Evolutionary conservation across 2,329 filamentous ascomycete species (phyloP), one percentile per base, ranked within the genome.

Genomic region (Microdochium bolleyi): DNA sequence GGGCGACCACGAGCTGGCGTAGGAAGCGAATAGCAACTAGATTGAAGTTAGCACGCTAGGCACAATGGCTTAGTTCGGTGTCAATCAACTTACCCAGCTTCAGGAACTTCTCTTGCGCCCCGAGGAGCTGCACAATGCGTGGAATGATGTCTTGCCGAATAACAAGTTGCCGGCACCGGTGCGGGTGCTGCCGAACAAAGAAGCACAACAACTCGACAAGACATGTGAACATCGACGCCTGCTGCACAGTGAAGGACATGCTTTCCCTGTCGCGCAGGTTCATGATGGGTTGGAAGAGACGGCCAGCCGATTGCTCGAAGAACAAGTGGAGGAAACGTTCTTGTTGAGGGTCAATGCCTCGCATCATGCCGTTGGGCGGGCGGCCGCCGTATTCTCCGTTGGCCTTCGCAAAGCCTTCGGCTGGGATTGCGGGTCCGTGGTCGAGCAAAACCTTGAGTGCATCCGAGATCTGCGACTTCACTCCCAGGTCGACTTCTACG

Each of bases 381-480:
- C 90, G 85, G 25, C 78, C 74, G 37, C 83, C 73, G 59, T 86
- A 83, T 54, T 94, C 89, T 57, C 80, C 81, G 55, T 86, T 87
- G 34, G 78, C 78, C 65, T 85, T 84, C 1, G 76, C 75, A 55
- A 83, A 74, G 44, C 74, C 74, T 56, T 88, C 85, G 52, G 82
- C 67, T 49, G 73, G 73, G 11, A 61, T 58, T 2, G 73, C 70
- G 4, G 69, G 66, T 68, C 69, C 84, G 71, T 65, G 90, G 77
- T 97, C 94, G 34, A 99, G 78, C 11, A 99, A 76, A 22, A 97
- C 88, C 70, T 96, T 96, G 66, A 99, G 86, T 8, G 92, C 90
- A 72, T 99, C 94, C 2, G 92, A 91, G 63, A 97, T 87, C 67
- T 97, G 94, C 25, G 90, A 91, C 70, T 96, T 96, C 57, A 97